Evolutionary conservation across 1,139 yeast genomes (phyloP), one percentile per base, ranked within the genome.

Genomic region (Magnusiomyces starmeri): DNA sequence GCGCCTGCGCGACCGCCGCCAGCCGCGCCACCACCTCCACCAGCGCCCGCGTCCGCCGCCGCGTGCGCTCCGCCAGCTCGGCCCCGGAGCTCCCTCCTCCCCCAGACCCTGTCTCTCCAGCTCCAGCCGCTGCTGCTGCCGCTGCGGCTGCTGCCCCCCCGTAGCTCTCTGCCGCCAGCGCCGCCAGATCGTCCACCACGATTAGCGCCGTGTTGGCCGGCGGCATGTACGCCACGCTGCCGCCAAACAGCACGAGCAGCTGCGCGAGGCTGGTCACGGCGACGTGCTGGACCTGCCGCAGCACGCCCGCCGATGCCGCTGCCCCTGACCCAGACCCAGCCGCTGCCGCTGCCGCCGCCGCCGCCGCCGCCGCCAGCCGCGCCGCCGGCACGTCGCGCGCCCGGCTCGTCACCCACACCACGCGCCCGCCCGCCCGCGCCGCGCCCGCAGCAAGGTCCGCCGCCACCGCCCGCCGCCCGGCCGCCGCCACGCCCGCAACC

Each of bases 401-500:
- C n/a, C 40, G 21, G 2, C 27, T 22, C 26, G 47, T 43, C 9
- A 43, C 14, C 47, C 47, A 43, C 20, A 43, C n/a, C 26, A 32
- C 47, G 16, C 40, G 18, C 8, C 32, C 40, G 3, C 47, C 47
- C 16, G 14, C 21, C 14, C 21, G 16, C n/a, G 32, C 9, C 12
- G 47, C 27, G 20, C 32, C 18, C 22, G 47, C 47, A 4, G 37
- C 32, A 2, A 43, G 22, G 18, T 29, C 35, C 10, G 32, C 10
- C 20, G 47, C 47, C 16, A 43, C 32, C 18, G 47, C 26, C 4
- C 40, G 27, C 12, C 32, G 29, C 6, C 47, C 47, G 9, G 47
- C 18, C 14, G 40, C 47, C 6, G 29, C 16, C 10, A 40, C 25
- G 8, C 47, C 47, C 10, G 39, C n/a, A 6, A 43, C 16, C 40